Evolutionary conservation across 148 eudicot species (phyloP).

Genomic region (Arctostaphylos glauca): DNA sequence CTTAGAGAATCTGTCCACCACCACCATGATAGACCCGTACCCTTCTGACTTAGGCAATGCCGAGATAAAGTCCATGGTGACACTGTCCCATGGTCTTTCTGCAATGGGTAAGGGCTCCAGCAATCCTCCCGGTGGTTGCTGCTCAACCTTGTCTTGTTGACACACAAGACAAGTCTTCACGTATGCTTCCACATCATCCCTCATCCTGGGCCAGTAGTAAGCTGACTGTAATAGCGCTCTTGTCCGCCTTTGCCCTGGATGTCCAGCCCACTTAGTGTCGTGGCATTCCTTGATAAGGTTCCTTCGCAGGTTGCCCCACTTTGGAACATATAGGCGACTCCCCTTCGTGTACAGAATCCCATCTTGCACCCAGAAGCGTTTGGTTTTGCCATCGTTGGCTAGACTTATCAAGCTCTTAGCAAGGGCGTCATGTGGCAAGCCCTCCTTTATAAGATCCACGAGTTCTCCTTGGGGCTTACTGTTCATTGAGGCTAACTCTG

Average conservation of each 20-base stretch:
- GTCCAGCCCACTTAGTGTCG: slow-evolving; percentile 6
- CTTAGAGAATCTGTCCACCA: too few species aligned
- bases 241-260: neutral
- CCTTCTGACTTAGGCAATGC: too few species aligned
- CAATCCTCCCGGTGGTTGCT: too few species aligned
- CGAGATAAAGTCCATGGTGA: too few species aligned
- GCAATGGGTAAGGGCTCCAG: too few species aligned
- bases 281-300: neutral
- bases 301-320: slow-evolving; percentile 2
- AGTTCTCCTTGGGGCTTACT: too few species aligned
- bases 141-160: neutral
- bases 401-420: too few species aligned
- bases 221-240: neutral
- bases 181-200: neutral
- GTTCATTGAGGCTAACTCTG: too few species aligned
- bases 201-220: slow-evolving; percentile 11
- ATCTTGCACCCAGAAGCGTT: neutral
- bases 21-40: too few species aligned
- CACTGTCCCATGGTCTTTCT: too few species aligned
- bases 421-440: too few species aligned
- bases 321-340: neutral
- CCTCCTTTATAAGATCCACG: too few species aligned
- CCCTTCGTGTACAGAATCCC: neutral
- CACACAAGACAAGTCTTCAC: slow-evolving; percentile 11
- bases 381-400: neutral